phyloP scores from a whole-genome alignment of 139 green algal species.

The Chlamydomonas sp. region DNA sequence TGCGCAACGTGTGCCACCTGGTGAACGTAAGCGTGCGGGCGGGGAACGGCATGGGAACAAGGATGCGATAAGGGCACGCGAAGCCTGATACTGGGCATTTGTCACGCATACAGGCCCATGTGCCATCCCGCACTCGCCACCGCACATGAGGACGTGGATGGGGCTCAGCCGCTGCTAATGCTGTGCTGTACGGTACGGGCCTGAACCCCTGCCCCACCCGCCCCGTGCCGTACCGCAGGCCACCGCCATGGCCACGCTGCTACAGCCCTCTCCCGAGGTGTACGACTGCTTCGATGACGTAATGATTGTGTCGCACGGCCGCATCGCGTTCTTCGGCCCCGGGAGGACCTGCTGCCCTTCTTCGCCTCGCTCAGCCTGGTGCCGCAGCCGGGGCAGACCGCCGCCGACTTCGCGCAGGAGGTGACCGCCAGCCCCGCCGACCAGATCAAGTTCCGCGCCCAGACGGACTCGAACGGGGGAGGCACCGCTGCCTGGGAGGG shows the following conservation, averaged over 20 bases:
- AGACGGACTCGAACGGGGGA: too few relatives aligned
- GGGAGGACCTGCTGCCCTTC: constrained; percentile 66
- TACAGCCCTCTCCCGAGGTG: constrained; percentile 88
- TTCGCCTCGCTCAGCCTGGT: constrained; percentile 59
- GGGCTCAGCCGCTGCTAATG: constrained; percentile 15
- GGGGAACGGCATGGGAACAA: neutral
- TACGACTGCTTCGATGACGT: constrained; percentile 72
- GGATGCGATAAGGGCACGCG: neutral
- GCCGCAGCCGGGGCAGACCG: constrained; percentile 62
- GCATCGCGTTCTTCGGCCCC: constrained; percentile 56
- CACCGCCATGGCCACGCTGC: constrained; percentile 75
- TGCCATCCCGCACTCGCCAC: too few relatives aligned
- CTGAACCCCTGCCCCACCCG: too few relatives aligned
- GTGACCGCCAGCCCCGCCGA: constrained; percentile 5
- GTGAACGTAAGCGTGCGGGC: constrained; percentile 6
- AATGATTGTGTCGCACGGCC: constrained; percentile 63
- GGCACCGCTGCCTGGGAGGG: neutral
- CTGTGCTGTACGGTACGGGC: neutral
- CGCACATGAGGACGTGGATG: neutral
- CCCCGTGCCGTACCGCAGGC: constrained; percentile 18
- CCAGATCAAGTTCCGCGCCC: constrained; percentile 8
- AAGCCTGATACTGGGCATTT: too few relatives aligned
- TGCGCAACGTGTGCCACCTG: constrained; percentile 48
- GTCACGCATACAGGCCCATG: too few relatives aligned
- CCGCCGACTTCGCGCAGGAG: constrained; percentile 78